phyloP scores from a whole-genome alignment of 2,329 filamentous ascomycete species.

The Hawksworthiomyces lignivorus region DNA sequence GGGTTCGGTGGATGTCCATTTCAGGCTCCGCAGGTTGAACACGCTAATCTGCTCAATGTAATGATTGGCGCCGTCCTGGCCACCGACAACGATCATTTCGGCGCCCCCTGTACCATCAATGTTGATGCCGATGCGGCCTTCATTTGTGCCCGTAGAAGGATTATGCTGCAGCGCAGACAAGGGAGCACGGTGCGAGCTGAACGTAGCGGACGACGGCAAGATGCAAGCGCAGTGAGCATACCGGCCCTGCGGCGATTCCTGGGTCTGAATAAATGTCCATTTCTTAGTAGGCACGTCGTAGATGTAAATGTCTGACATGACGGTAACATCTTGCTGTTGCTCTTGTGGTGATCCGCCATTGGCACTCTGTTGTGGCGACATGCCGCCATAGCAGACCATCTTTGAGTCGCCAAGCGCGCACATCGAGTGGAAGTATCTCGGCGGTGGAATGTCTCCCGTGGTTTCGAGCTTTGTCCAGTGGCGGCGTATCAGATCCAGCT shows the following conservation, averaged over 20 bases:
- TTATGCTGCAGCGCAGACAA: slow-evolving; percentile 86
- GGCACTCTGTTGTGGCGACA: slow-evolving; percentile 68
- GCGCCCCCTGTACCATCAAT: slow-evolving; percentile 87
- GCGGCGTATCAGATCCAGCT: slow-evolving; percentile 80
- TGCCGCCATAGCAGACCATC: slow-evolving; percentile 94
- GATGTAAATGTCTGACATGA: slow-evolving; percentile 97
- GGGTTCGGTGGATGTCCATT: slow-evolving; percentile 86
- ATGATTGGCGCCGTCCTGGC: slow-evolving; percentile 94
- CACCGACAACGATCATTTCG: slow-evolving; percentile 95
- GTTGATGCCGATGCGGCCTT: slow-evolving; percentile 78
- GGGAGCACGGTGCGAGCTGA: slow-evolving; percentile 76
- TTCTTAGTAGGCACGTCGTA: slow-evolving; percentile 76
- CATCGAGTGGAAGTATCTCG: slow-evolving; percentile 95
- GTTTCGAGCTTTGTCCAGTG: slow-evolving; percentile 91
- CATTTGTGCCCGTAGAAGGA: slow-evolving; percentile 72
- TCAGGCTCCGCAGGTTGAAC: slow-evolving; percentile 89
- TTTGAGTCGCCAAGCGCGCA: slow-evolving; percentile 91
- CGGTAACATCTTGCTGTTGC: slow-evolving; percentile 76
- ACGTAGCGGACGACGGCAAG: slow-evolving; percentile 77
- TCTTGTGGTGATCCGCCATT: slow-evolving; percentile 45
- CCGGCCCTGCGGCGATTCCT: slow-evolving; percentile 80
- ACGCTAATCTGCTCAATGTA: slow-evolving; percentile 99
- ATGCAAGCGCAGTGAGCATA: slow-evolving; percentile 97
- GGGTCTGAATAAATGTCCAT: slow-evolving; percentile 78
- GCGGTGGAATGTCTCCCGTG: slow-evolving; percentile 76